phyloP scores from a whole-genome alignment of 176 grass and related monocot species.

The Bonia amplexicaulis region DNA sequence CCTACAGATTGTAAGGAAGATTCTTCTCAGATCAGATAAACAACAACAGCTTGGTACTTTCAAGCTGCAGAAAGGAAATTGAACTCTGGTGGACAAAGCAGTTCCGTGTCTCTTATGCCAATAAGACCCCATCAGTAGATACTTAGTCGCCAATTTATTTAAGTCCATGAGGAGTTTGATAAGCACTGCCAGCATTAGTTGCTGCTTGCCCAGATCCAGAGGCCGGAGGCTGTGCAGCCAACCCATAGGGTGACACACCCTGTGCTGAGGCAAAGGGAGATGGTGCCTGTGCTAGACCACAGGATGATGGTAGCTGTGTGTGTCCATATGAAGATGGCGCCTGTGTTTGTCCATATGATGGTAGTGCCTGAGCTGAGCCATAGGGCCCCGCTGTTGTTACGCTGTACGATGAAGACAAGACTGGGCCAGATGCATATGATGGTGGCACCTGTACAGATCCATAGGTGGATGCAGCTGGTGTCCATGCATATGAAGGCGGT shows the following conservation, averaged over 20 bases:
- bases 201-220: slow-evolving; percentile 57
- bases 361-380: slow-evolving; percentile 44
- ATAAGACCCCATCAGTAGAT: background rate
- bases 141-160: slow-evolving; percentile 20
- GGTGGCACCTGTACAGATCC: slow-evolving; percentile 40
- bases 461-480: slow-evolving; percentile 48
- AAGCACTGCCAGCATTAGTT: slow-evolving; percentile 38
- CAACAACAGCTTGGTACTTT: background rate
- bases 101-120: background rate
- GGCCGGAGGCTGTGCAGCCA: slow-evolving; percentile 14
- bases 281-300: slow-evolving; percentile 45
- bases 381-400: slow-evolving; percentile 23
- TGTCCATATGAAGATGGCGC: slow-evolving; percentile 42
- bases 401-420: slow-evolving; percentile 19
- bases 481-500: slow-evolving; percentile 41
- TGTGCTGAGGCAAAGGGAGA: slow-evolving; percentile 37
- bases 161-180: slow-evolving; percentile 41
- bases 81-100: slow-evolving; percentile 4
- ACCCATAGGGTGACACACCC: slow-evolving; percentile 49
- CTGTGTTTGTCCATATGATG: slow-evolving; percentile 57
- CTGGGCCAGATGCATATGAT: slow-evolving; percentile 29
- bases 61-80: slow-evolving; percentile 4
- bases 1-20: slow-evolving; percentile 11
- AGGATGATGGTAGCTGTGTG: slow-evolving; percentile 48
- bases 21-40: slow-evolving; percentile 17